These are phyloP conservation scores for Hypoxylon sp. DNA, from an alignment of 2,329 filamentous ascomycete genomes.

Conservation along the genomic window DNA sequence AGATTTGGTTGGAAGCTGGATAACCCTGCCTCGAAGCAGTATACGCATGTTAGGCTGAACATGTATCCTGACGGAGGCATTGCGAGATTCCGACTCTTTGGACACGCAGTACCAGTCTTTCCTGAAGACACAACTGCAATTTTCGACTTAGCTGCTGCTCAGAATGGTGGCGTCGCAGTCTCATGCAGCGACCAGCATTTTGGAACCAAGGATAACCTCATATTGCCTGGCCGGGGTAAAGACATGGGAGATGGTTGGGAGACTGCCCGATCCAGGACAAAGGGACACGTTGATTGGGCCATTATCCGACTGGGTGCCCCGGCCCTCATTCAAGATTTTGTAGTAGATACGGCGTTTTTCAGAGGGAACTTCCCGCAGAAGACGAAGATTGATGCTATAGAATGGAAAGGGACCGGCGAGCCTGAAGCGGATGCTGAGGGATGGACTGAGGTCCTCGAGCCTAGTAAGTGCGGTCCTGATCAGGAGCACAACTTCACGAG, in stretches of 20 bases:
- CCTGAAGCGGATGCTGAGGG: constrained; percentile 69
- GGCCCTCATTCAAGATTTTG: constrained; percentile 74
- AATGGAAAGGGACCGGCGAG: constrained; percentile 68
- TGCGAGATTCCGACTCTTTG: constrained; percentile 83
- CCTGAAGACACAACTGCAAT: constrained; percentile 75
- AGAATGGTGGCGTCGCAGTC: constrained; percentile 83
- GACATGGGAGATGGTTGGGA: constrained; percentile 95
- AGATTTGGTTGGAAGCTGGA: constrained; percentile 81
- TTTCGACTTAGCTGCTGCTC: constrained; percentile 82
- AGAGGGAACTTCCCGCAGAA: constrained; percentile 87
- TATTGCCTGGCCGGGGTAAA: constrained; percentile 82
- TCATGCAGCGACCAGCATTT: constrained; percentile 89
- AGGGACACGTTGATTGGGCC: constrained; percentile 84
- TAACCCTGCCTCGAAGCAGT: constrained; percentile 73
- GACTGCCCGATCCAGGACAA: constrained; percentile 80
- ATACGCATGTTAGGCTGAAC: constrained; percentile 84
- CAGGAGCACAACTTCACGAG: constrained; percentile 77
- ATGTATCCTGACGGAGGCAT: constrained; percentile 92
- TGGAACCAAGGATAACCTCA: constrained; percentile 83
- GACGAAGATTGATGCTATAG: constrained; percentile 75
- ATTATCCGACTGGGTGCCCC: constrained; percentile 80
- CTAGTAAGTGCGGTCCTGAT: constrained; percentile 80
- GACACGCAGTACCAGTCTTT: constrained; percentile 82
- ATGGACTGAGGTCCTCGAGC: constrained; percentile 77
- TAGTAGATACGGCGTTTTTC: constrained; percentile 88